A percentile compares a stretch with the other conserved stretches of the same genome.
Evolutionary conservation across 2,329 filamentous ascomycete genomes (phyloP).

Genomic region (Colletotrichum sp.): DNA sequence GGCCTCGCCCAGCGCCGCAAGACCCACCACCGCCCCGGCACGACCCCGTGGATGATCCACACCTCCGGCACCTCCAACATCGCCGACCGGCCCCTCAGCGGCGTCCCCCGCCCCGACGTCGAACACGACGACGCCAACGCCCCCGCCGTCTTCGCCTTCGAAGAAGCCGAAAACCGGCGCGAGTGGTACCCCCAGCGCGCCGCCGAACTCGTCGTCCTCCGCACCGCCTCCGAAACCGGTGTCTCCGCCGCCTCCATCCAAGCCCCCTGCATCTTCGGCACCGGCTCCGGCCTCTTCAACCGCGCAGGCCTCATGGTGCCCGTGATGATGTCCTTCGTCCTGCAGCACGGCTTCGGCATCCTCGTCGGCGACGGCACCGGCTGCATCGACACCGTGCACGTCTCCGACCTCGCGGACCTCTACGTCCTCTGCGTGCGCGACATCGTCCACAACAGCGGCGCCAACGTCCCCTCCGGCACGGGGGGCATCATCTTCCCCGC

Average conservation of each 20-base stretch:
- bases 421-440: slow-evolving; percentile 18
- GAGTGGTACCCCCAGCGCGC: slow-evolving; percentile 24
- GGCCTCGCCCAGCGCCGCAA: slow-evolving; percentile 35
- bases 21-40: background rate
- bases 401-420: slow-evolving; percentile 23
- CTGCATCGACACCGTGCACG: slow-evolving; percentile 22
- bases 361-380: slow-evolving; percentile 18
- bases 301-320: slow-evolving; percentile 17
- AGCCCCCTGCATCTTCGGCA: slow-evolving; percentile 20
- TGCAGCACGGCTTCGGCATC: slow-evolving; percentile 21
- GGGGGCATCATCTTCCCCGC: slow-evolving; percentile 14
- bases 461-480: background rate
- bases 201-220: slow-evolving; percentile 21
- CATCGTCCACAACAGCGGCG: slow-evolving; percentile 1
- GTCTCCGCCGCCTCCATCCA: slow-evolving; percentile 21
- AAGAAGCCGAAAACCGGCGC: slow-evolving; percentile 17
- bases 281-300: slow-evolving; percentile 22
- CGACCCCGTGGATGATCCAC: slow-evolving; percentile 23
- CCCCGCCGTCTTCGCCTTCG: slow-evolving; percentile 13
- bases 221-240: background rate
- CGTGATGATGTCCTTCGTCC: slow-evolving; percentile 24
- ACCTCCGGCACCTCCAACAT: slow-evolving; percentile 23
- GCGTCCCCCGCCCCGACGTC: background rate
- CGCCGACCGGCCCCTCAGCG: slow-evolving; percentile 22
- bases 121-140: slow-evolving; percentile 18